These are phyloP conservation scores for Mucor saturninus DNA, from an alignment of 371 early-diverging fungal species.

Conservation along the genomic window DNA sequence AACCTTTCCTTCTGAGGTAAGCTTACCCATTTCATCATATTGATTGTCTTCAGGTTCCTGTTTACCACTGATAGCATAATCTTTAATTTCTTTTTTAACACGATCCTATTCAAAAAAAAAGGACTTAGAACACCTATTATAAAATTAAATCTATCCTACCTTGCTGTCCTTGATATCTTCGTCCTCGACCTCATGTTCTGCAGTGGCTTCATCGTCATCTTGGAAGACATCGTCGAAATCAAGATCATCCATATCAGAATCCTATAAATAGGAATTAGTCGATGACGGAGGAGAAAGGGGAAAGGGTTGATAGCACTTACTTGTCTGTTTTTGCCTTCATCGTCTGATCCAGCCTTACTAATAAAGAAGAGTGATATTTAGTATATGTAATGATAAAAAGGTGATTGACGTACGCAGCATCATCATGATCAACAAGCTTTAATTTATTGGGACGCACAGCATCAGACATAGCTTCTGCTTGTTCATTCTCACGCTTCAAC, in stretches of 20 bases:
- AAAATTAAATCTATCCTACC: slow-evolving; percentile 18
- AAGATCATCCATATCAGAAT: slow-evolving; percentile 58
- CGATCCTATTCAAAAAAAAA: slow-evolving; percentile 27
- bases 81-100: slow-evolving; percentile 48
- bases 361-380: background rate
- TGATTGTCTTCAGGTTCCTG: slow-evolving; percentile 29
- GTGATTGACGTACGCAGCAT: slow-evolving; percentile 13
- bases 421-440: slow-evolving; percentile 41
- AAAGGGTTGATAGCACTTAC: background rate
- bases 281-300: background rate
- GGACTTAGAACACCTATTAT: background rate
- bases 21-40: slow-evolving; percentile 34
- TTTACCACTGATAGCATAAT: slow-evolving; percentile 34
- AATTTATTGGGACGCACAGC: slow-evolving; percentile 21
- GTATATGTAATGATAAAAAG: background rate
- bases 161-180: slow-evolving; percentile 66
- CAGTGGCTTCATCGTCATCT: slow-evolving; percentile 82
- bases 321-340: slow-evolving; percentile 30
- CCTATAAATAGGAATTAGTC: background rate
- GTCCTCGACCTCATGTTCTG: slow-evolving; percentile 68
- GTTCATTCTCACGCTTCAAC: slow-evolving; percentile 53
- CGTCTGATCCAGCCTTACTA: slow-evolving; percentile 32
- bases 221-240: slow-evolving; percentile 60
- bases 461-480: slow-evolving; percentile 16
- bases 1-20: slow-evolving; percentile 56